phyloP scores from a whole-genome alignment of 352 stramenopile genomes.

The Globisporangium apiculatum region DNA sequence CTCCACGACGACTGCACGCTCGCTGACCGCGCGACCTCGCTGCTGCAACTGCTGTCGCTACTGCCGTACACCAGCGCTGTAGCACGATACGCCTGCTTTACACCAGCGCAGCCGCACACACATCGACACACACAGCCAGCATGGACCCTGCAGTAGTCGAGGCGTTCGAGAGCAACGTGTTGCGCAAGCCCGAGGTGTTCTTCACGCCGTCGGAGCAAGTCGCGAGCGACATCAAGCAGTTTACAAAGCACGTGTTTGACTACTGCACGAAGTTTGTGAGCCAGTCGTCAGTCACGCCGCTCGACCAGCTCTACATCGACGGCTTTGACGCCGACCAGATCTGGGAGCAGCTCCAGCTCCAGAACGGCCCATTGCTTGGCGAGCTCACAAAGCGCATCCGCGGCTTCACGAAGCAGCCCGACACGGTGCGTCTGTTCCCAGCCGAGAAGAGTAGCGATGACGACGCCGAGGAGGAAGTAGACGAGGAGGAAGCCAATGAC shows the following conservation, averaged over 20 bases:
- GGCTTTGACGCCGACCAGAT: conserved; percentile 82
- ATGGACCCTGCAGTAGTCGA: conserved; percentile 59
- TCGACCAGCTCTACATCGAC: conserved; percentile 77
- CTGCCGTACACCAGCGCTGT: too few species aligned
- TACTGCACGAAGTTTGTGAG: conserved; percentile 56
- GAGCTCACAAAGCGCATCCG: conserved; percentile 71
- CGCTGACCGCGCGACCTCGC: background rate
- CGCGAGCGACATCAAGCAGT: conserved; percentile 52
- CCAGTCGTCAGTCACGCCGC: conserved; percentile 28
- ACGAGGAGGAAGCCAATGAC: conserved; percentile 10
- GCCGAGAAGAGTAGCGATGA: conserved; percentile 32
- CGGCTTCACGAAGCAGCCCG: conserved; percentile 51
- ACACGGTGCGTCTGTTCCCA: conserved; percentile 51
- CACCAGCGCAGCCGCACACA: background rate
- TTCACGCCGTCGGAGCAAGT: conserved; percentile 70
- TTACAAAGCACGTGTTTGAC: conserved; percentile 81
- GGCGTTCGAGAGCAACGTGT: conserved; percentile 60
- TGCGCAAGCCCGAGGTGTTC: conserved; percentile 75
- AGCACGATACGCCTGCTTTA: background rate
- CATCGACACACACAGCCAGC: background rate
- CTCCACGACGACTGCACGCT: background rate
- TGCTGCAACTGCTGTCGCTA: background rate
- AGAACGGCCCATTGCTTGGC: conserved; percentile 64
- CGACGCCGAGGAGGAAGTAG: conserved; percentile 17
- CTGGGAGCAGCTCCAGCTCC: conserved; percentile 80